Conservation (phyloP, 345 rosid species). For the Garcia nutans region DNA sequence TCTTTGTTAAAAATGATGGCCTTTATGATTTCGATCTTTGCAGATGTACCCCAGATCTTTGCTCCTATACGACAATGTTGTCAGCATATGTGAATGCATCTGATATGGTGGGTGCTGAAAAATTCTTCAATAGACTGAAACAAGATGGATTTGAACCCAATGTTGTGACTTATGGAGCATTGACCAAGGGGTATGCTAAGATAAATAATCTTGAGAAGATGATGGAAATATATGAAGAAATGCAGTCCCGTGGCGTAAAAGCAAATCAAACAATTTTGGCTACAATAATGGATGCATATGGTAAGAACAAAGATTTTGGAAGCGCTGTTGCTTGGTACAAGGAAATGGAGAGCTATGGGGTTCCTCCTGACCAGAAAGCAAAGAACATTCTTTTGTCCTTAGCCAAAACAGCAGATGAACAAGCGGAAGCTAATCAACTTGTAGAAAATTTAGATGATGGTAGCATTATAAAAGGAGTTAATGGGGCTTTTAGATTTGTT, state of each 20-base stretch:
- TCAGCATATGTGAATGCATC: slow-evolving; percentile 86
- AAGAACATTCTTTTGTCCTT: slow-evolving; percentile 78
- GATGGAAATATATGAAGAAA: slow-evolving; percentile 69
- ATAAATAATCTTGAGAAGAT: slow-evolving; percentile 62
- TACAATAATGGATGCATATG: slow-evolving; percentile 84
- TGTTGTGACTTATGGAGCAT: slow-evolving; percentile 69
- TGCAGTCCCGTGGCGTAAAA: slow-evolving; percentile 57
- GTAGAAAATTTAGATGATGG: slow-evolving; percentile 36
- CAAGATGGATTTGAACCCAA: slow-evolving; percentile 70
- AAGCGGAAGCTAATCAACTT: slow-evolving; percentile 58
- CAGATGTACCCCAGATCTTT: slow-evolving; percentile 78
- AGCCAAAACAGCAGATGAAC: slow-evolving; percentile 67
- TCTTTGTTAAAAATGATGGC: background rate
- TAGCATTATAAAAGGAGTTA: slow-evolving; percentile 22
- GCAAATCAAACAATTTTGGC: slow-evolving; percentile 82
- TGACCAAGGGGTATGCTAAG: slow-evolving; percentile 88
- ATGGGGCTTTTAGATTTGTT: slow-evolving; percentile 26
- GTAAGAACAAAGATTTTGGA: slow-evolving; percentile 72
- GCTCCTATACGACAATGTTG: slow-evolving; percentile 90
- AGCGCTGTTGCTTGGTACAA: slow-evolving; percentile 82
- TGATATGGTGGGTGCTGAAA: slow-evolving; percentile 95
- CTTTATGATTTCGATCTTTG: slow-evolving; percentile 14
- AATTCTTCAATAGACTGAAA: slow-evolving; percentile 69
- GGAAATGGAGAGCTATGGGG: slow-evolving; percentile 73
- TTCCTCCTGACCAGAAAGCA: slow-evolving; percentile 81